A percentile compares a stretch with the other conserved stretches of the same genome.
These are phyloP conservation scores for Pseudogymnoascus sp. DNA, from an alignment of 2,329 filamentous ascomycete species.

Conservation along the genomic window DNA sequence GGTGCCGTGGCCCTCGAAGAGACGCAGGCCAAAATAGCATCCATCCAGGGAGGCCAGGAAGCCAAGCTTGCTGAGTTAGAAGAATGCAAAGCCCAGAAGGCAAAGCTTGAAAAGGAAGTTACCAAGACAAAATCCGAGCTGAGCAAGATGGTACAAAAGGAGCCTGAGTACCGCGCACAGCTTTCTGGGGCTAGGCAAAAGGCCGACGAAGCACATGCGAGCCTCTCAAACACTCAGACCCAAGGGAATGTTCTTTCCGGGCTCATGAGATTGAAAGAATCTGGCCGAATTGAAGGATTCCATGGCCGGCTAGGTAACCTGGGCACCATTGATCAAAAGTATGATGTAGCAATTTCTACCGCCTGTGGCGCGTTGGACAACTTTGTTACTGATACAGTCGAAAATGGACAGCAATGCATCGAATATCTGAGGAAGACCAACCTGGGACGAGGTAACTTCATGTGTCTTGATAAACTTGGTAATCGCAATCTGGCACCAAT, in stretches of 20 bases:
- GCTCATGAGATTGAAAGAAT: slow-evolving; percentile 90
- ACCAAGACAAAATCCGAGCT: slow-evolving; percentile 64
- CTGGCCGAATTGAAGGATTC: slow-evolving; percentile 93
- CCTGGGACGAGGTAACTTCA: slow-evolving; percentile 92
- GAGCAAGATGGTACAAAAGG: slow-evolving; percentile 62
- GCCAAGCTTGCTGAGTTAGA: slow-evolving; percentile 68
- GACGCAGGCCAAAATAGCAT: slow-evolving; percentile 66
- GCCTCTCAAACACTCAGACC: slow-evolving; percentile 80
- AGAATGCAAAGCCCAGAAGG: slow-evolving; percentile 64
- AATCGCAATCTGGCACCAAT: slow-evolving; percentile 70
- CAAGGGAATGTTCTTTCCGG: slow-evolving; percentile 88
- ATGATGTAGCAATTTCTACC: slow-evolving; percentile 96
- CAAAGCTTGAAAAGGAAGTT: slow-evolving; percentile 64
- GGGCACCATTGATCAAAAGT: slow-evolving; percentile 85
- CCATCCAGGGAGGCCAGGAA: slow-evolving; percentile 61
- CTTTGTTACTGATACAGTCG: slow-evolving; percentile 92
- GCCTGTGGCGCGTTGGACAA: slow-evolving; percentile 88
- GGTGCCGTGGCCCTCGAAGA: slow-evolving; percentile 79
- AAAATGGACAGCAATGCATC: slow-evolving; percentile 95
- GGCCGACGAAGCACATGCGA: slow-evolving; percentile 89
- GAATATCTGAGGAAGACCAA: slow-evolving; percentile 97
- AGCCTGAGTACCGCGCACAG: slow-evolving; percentile 73
- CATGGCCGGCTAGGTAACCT: slow-evolving; percentile 91
- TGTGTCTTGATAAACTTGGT: slow-evolving; percentile 82
- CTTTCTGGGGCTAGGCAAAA: slow-evolving; percentile 88